Percentiles rank a stretch among this genome's conserved stretches.
Conservation (phyloP, 495 filamentous ascomycete species). For the Neurospora sp. region DNA sequence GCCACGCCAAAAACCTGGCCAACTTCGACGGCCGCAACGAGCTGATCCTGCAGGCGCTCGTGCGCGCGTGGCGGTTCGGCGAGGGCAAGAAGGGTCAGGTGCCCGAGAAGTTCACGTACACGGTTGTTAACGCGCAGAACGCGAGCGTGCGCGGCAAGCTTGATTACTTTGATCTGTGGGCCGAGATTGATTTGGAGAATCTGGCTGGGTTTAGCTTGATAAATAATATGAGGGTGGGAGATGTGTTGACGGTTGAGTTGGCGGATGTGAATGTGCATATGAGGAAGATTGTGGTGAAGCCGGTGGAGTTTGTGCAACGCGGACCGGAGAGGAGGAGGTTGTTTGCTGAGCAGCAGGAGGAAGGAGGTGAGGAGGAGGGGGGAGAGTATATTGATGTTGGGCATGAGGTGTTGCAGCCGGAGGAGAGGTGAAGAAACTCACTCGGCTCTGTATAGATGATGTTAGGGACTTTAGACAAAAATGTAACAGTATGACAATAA, state of each 20-base stretch:
- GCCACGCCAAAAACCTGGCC: constrained; percentile 21
- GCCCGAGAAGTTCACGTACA: constrained; percentile 52
- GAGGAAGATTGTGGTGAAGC: constrained; percentile 42
- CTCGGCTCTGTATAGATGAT: not conserved
- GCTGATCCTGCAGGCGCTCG: constrained; percentile 62
- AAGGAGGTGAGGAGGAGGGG: not conserved
- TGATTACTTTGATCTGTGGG: constrained; percentile 31
- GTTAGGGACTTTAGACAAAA: not conserved
- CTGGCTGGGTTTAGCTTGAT: constrained; percentile 13
- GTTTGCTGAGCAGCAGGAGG: not conserved
- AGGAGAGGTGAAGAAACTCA: not conserved
- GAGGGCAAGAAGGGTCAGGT: constrained; percentile 35
- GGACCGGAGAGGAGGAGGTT: not conserved
- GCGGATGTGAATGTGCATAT: constrained; percentile 43
- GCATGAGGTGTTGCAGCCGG: not conserved
- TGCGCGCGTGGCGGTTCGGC: constrained; percentile 66
- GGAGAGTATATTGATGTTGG: not conserved
- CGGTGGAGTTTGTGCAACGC: constrained; percentile 20
- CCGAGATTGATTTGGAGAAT: constrained; percentile 19
- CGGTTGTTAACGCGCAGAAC: constrained; percentile 22
- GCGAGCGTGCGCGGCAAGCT: constrained; percentile 19
- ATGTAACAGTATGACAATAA: not conserved
- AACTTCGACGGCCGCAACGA: constrained; percentile 23
- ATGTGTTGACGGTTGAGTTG: constrained; percentile 50
- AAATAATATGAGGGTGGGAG: constrained; percentile 19